Conservation (phyloP, 495 filamentous ascomycete genomes). For the Extremus antarcticus region DNA sequence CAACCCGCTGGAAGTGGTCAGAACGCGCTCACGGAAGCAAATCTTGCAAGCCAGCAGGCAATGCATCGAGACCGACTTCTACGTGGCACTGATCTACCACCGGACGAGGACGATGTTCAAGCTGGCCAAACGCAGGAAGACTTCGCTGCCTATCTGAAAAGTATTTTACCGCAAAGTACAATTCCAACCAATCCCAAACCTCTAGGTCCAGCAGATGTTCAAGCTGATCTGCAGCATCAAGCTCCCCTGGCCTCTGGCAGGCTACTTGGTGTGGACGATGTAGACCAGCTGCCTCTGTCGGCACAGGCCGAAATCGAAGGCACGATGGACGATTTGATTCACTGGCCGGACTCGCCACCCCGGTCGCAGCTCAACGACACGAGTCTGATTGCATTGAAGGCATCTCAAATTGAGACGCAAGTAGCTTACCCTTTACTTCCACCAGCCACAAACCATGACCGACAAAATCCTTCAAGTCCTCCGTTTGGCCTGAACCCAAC, state of each 20-base stretch:
- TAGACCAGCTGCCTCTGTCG: not conserved
- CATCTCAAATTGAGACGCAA: slow-evolving; percentile 5
- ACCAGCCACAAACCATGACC: too few relatives aligned
- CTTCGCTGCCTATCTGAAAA: not conserved
- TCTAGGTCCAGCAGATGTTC: not conserved
- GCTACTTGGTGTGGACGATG: not conserved
- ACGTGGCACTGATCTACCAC: not conserved
- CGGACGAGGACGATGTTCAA: not conserved
- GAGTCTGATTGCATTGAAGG: not conserved
- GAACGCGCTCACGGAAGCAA: slow-evolving; percentile 8
- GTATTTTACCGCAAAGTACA: not conserved
- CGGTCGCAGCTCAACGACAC: not conserved
- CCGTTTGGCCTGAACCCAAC: too few relatives aligned
- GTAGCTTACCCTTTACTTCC: not conserved
- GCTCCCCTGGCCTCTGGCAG: too few relatives aligned
- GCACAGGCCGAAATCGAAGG: slow-evolving; percentile 5
- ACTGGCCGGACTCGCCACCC: slow-evolving; percentile 5
- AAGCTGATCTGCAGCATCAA: not conserved
- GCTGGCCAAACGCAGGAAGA: not conserved
- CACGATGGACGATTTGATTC: not conserved
- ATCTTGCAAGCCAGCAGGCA: slow-evolving; percentile 9
- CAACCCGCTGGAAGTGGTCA: not conserved
- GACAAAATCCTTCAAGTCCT: too few relatives aligned
- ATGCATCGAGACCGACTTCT: not conserved
- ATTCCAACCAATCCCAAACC: not conserved